These are phyloP conservation scores for Penicillium turbatum DNA, from an alignment of 495 filamentous ascomycete species.

Conservation along the genomic window DNA sequence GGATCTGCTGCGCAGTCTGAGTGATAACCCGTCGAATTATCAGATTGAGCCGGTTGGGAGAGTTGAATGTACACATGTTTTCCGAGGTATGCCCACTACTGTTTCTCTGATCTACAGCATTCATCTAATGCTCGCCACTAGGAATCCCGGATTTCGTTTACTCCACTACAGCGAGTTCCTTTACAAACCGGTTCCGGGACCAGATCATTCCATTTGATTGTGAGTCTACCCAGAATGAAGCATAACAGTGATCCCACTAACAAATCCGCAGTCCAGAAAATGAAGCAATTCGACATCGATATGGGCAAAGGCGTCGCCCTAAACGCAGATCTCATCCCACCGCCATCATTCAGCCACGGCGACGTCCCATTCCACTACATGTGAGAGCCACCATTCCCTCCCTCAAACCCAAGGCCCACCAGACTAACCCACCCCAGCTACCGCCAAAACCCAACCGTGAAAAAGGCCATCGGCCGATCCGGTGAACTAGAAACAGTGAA, in stretches of 20 bases:
- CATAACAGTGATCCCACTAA: conserved; percentile 1
- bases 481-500: conserved; percentile 53
- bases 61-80: conserved; percentile 78
- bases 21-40: conserved; percentile 68
- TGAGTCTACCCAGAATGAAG: conserved; percentile 24
- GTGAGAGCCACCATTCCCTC: conserved; percentile 23
- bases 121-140: conserved; percentile 11
- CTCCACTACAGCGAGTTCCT: conserved; percentile 54
- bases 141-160: conserved; percentile 74
- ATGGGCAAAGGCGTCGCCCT: conserved; percentile 54
- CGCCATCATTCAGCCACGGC: conserved; percentile 66
- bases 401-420: background rate
- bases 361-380: conserved; percentile 63
- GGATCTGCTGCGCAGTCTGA: conserved; percentile 59
- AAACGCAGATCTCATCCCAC: conserved; percentile 70
- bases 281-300: conserved; percentile 71
- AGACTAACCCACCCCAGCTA: conserved; percentile 33
- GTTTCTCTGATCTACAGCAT: background rate
- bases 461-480: conserved; percentile 43
- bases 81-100: conserved; percentile 53
- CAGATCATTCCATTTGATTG: conserved; percentile 61
- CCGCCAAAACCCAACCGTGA: conserved; percentile 57
- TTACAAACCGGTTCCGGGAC: conserved; percentile 63
- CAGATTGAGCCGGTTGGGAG: conserved; percentile 65
- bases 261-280: conserved; percentile 49